Base-by-base conservation (phyloP, 1,139 yeast genomes). In the Entelexis sorbosivorans region DNA sequence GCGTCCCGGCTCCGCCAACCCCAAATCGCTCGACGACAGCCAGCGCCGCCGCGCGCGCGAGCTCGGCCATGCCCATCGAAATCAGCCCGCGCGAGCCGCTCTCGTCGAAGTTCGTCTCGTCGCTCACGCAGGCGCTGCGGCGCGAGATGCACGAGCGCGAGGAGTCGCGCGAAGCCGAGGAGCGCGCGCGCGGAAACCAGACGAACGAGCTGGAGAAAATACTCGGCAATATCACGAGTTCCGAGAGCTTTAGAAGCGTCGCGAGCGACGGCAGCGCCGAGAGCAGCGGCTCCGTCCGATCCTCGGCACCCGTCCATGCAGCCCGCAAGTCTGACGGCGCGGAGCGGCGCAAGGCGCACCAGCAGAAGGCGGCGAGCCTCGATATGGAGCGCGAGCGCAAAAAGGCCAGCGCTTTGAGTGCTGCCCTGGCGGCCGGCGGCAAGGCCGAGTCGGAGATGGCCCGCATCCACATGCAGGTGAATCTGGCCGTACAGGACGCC, bases 21-120 rank as follows among this genome's bases (percentile, higher is more conserved):
- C 17, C 47, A 8, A 26, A 14, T 7, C 32, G 32, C 11, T n/a
- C 47, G 16, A 24, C 10, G 16, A 33, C 35, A n/a, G 53, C 57
- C n/a, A 48, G 50, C 20, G 58, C 58, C 3, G 59, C 59, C 2
- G 57, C 58, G 5, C 47, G 51, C 3, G 55, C 57, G 1, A 55
- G 57, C 45, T 20, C 38, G 8, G 19, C 51, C 13, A 13, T n/a
- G 31, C 48, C 56, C 9, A 39, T 48, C 16, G 24, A 14, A 11
- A 53, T 57, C 7, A 51, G 44, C 5, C 59, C 59, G 28, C 54
- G 55, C 7, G 55, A 22, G 33, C 58, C 59, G 40, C 38, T 54
- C 20, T 46, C 55, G 7, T 31, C 52, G 10, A 52, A 51, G 40
- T 52, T 56, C 24, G 52, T 52, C 5, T 44, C 53, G n/a, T 46